These are phyloP conservation scores for Ogataea philodendri DNA, from an alignment of 805 yeast genomes.

Conservation along the genomic window DNA sequence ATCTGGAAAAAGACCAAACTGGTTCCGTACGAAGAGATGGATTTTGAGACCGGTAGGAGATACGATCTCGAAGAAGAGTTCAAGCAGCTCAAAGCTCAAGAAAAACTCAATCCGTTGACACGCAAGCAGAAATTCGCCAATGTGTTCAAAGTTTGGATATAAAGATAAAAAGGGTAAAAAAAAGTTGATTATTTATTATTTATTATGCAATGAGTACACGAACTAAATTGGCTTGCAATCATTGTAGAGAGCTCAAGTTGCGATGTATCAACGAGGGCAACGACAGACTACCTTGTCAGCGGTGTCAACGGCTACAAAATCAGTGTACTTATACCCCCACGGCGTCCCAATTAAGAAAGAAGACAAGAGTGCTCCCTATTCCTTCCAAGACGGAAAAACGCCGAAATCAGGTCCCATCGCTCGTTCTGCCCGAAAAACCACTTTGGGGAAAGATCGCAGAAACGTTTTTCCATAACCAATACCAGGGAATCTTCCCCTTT, in stretches of 20 bases:
- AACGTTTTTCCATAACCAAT: conserved; percentile 15
- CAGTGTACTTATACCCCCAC: conserved; percentile 14
- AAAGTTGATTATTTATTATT: no score
- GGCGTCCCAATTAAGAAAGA: conserved; percentile 7
- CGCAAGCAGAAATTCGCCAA: conserved; percentile 1
- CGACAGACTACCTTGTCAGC: conserved; percentile 5
- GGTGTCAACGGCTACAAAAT: conserved; percentile 5
- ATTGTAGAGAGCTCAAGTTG: conserved; percentile 13
- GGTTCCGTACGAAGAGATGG: conserved; percentile 37
- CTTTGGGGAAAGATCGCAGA: conserved; percentile 15
- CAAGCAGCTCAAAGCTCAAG: neutral
- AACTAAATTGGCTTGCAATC: conserved; percentile 15
- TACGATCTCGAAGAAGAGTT: conserved; percentile 18
- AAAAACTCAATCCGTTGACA: neutral
- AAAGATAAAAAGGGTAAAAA: neutral
- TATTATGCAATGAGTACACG: conserved; percentile 1
- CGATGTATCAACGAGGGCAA: conserved; percentile 12
- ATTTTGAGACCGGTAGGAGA: conserved; percentile 50
- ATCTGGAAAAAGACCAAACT: conserved; percentile 29
- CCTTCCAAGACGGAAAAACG: no score
- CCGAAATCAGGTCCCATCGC: no score
- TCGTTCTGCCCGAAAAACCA: conserved; percentile 15
- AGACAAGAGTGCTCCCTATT: no score
- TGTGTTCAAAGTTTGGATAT: conserved; percentile 3
- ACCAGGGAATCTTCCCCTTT: conserved; percentile 18